Evolutionary conservation across 768 basidiomycete species (phyloP).

Genomic region (Amanita exitialis): DNA sequence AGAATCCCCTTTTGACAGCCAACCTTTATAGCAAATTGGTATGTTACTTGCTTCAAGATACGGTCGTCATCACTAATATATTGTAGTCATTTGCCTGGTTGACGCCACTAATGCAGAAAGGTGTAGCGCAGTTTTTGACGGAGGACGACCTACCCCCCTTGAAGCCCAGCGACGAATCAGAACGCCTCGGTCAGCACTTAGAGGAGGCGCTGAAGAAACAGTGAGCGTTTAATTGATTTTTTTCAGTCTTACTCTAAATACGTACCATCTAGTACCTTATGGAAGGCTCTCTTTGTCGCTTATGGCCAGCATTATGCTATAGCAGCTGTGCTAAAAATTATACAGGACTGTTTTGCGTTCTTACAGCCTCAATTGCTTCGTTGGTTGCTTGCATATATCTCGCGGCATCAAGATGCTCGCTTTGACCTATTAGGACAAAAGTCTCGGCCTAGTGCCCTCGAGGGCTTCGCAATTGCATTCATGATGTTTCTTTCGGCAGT

Average conservation of each 20-base stretch:
- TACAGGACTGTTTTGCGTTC: slow-evolving; percentile 76
- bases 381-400: slow-evolving; percentile 72
- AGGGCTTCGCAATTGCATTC: slow-evolving; percentile 70
- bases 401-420: slow-evolving; percentile 53
- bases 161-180: slow-evolving; percentile 56
- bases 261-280: slow-evolving; percentile 41
- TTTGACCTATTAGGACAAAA: slow-evolving; percentile 18
- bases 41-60: slow-evolving; percentile 8
- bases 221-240: slow-evolving; percentile 26
- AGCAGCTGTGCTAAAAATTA: slow-evolving; percentile 58
- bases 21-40: slow-evolving; percentile 76
- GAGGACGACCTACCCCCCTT: slow-evolving; percentile 83
- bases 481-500: slow-evolving; percentile 77
- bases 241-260: neutral
- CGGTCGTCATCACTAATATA: neutral
- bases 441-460: slow-evolving; percentile 25
- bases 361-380: slow-evolving; percentile 82
- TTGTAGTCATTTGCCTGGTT: slow-evolving; percentile 74
- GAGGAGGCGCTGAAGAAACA: slow-evolving; percentile 51
- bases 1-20: slow-evolving; percentile 66
- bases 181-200: slow-evolving; percentile 53
- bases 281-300: slow-evolving; percentile 62
- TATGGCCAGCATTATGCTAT: slow-evolving; percentile 70
- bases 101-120: slow-evolving; percentile 68
- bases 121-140: slow-evolving; percentile 55